These are phyloP conservation scores for Dactylella cylindrospora DNA, from an alignment of 2,329 filamentous ascomycete species.

Conservation along the genomic window DNA sequence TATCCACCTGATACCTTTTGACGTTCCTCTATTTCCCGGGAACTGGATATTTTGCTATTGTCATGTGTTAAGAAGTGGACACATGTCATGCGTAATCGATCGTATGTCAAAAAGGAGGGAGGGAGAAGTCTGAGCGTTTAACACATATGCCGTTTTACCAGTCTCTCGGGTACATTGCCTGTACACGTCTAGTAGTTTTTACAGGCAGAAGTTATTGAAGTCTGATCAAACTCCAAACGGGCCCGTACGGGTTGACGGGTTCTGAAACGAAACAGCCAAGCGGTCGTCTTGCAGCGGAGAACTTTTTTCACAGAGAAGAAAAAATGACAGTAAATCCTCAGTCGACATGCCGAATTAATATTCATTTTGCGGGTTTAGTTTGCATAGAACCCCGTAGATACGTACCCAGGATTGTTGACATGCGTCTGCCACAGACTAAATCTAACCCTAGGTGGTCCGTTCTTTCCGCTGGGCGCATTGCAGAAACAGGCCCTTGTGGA, in stretches of 20 bases:
- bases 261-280: conserved; percentile 42
- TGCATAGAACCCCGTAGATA: too few species aligned
- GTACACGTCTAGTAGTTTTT: too few species aligned
- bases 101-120: neutral
- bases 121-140: conserved; percentile 20
- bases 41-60: conserved; percentile 7
- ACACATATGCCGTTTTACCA: conserved; percentile 27
- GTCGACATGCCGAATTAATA: conserved; percentile 28
- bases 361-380: too few species aligned
- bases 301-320: conserved; percentile 29
- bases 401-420: too few species aligned
- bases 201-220: conserved; percentile 42
- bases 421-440: too few species aligned
- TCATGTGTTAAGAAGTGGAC: neutral
- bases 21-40: neutral
- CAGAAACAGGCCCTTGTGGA: too few species aligned
- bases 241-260: conserved; percentile 30
- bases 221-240: conserved; percentile 40
- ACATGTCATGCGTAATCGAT: conserved; percentile 1
- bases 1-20: neutral
- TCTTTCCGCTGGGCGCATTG: too few species aligned
- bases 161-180: conserved; percentile 44
- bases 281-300: too few species aligned
- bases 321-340: conserved; percentile 9
- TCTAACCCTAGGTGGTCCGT: too few species aligned